Conservation (phyloP, 441 rosid genomes). For the Cnidoscolus chayamansa region DNA sequence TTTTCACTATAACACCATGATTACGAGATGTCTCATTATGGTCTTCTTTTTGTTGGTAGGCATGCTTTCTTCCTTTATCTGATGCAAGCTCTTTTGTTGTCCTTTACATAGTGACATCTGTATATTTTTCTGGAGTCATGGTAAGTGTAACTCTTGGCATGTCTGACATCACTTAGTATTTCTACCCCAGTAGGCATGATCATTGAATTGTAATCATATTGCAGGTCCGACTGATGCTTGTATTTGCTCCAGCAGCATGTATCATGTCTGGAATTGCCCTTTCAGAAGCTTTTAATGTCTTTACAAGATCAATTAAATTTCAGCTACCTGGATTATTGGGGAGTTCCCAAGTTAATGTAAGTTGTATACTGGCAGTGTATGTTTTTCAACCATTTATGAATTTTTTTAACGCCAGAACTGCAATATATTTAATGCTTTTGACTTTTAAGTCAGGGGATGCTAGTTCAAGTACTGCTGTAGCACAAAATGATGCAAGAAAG, state of each 20-base stretch:
- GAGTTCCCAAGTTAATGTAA: conserved; percentile 51
- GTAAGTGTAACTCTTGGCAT: conserved; percentile 40
- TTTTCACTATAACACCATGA: conserved; percentile 5
- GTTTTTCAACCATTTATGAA: conserved; percentile 20
- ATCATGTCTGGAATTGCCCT: conserved; percentile 98
- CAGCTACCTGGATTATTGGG: conserved; percentile 53
- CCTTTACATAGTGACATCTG: conserved; percentile 91
- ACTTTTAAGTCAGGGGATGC: conserved; percentile 63
- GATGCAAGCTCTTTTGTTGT: conserved; percentile 94
- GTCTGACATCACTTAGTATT: not conserved
- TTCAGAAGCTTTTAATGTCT: conserved; percentile 89
- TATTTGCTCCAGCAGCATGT: conserved; percentile 99
- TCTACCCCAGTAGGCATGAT: conserved; percentile 11
- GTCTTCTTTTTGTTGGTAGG: conserved; percentile 51
- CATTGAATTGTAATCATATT: conserved; percentile 28
- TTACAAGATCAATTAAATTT: conserved; percentile 87
- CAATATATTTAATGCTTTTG: conserved; percentile 27
- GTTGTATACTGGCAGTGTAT: conserved; percentile 20
- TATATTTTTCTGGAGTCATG: conserved; percentile 99
- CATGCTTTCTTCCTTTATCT: conserved; percentile 92
- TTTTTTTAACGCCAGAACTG: conserved; percentile 21
- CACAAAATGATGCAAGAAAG: conserved; percentile 48
- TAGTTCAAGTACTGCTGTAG: conserved; percentile 35
- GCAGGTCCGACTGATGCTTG: conserved; percentile 99
- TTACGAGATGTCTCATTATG: conserved; percentile 16